phyloP scores from a whole-genome alignment of 441 rosid genomes.

The Arabidopsis lyrata region DNA sequence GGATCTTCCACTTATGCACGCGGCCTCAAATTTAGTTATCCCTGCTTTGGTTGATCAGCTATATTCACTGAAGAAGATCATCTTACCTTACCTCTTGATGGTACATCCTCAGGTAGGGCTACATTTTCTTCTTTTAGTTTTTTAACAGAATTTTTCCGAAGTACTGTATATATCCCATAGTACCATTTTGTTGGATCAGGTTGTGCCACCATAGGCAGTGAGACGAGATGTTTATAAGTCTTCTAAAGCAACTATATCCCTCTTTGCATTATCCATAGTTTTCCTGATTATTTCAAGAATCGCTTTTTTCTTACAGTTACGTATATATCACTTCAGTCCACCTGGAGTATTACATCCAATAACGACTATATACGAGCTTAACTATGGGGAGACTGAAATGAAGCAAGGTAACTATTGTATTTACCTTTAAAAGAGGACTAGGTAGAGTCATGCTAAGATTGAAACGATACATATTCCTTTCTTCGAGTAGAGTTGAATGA shows the following conservation, averaged over 20 bases:
- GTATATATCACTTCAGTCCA: slow-evolving; percentile 71
- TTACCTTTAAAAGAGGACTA: neutral
- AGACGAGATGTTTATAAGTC: neutral
- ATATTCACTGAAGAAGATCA: slow-evolving; percentile 63
- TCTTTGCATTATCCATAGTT: neutral
- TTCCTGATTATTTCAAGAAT: slow-evolving; percentile 22
- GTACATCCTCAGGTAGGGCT: slow-evolving; percentile 65
- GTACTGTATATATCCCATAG: neutral
- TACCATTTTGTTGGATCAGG: neutral
- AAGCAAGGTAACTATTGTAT: slow-evolving; percentile 67
- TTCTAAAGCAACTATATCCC: neutral
- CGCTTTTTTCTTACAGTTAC: slow-evolving; percentile 59
- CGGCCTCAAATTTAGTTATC: slow-evolving; percentile 68
- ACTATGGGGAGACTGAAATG: slow-evolving; percentile 88
- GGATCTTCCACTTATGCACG: slow-evolving; percentile 67
- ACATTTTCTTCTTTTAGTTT: neutral
- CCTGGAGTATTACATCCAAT: slow-evolving; percentile 80
- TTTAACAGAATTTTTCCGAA: neutral
- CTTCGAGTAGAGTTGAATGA: neutral
- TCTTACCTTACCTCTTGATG: slow-evolving; percentile 60
- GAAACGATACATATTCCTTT: neutral
- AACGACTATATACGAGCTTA: slow-evolving; percentile 82
- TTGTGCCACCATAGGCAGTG: neutral
- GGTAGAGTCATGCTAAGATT: neutral
- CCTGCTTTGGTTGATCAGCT: slow-evolving; percentile 85